These are phyloP conservation scores for Solanum aculeatissimum DNA, from an alignment of 305 asterid genomes.

Conservation along the genomic window DNA sequence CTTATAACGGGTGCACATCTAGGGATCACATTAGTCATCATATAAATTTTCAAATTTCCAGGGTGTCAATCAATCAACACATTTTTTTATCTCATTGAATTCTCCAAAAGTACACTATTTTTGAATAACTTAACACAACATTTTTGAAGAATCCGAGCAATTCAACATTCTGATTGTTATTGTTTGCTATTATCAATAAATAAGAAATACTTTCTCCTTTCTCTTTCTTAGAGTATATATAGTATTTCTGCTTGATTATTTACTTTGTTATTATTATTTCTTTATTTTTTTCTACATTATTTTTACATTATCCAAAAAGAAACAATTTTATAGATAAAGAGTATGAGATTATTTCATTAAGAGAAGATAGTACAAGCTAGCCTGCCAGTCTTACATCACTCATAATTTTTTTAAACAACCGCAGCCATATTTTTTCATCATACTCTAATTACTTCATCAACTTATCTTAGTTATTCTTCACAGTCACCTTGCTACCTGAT, in stretches of 20 bases:
- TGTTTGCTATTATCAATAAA: no score
- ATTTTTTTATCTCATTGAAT: no score
- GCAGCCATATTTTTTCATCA: neutral
- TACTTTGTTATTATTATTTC: neutral
- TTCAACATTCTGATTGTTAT: no score
- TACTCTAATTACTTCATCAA: neutral
- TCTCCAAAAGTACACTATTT: no score
- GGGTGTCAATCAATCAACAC: no score
- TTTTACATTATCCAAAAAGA: neutral
- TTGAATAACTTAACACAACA: no score
- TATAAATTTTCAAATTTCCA: no score
- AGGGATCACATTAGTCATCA: no score
- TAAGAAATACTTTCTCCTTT: no score
- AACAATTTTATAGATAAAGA: neutral
- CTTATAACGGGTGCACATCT: no score
- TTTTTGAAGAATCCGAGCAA: no score
- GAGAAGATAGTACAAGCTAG: neutral
- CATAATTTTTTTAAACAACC: neutral
- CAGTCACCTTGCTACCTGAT: slow-evolving; percentile 4
- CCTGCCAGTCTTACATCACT: neutral
- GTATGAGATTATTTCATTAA: neutral
- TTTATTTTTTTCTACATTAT: neutral
- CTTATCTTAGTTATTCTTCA: slow-evolving; percentile 8
- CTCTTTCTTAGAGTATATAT: no score
- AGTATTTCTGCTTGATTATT: neutral